A percentile compares a stretch with the other conserved stretches of the same genome.
Evolutionary conservation across 2,329 filamentous ascomycete genomes (phyloP).

Genomic region (Cercospora sp.): DNA sequence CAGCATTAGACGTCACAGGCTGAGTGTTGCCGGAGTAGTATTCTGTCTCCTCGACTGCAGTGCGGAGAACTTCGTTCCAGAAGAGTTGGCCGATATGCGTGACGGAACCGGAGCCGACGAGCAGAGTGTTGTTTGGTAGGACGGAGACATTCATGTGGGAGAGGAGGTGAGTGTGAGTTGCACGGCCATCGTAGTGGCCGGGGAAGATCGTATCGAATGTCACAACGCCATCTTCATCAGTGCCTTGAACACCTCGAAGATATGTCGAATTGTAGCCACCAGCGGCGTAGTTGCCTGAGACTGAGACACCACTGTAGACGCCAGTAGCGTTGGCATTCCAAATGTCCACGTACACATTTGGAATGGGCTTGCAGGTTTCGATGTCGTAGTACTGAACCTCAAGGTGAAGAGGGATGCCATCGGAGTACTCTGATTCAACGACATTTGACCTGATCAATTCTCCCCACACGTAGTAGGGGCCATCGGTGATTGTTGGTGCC

Average conservation of each 20-base stretch:
- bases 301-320: conserved; percentile 44
- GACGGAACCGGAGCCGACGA: conserved; percentile 50
- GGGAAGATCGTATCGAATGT: conserved; percentile 49
- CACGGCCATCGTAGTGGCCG: conserved; percentile 47
- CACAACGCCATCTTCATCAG: conserved; percentile 44
- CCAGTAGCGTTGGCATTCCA: conserved; percentile 52
- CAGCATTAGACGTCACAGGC: conserved; percentile 51
- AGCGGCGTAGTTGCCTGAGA: conserved; percentile 33
- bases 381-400: conserved; percentile 50
- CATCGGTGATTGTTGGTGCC: conserved; percentile 27
- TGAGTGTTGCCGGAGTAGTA: conserved; percentile 49
- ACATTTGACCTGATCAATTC: conserved; percentile 44
- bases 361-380: conserved; percentile 46
- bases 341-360: conserved; percentile 46
- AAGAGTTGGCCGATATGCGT: conserved; percentile 65
- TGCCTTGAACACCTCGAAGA: conserved; percentile 45
- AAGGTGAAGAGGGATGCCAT: conserved; percentile 44
- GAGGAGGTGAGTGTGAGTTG: conserved; percentile 46
- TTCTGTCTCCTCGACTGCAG: conserved; percentile 50
- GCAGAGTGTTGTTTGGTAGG: conserved; percentile 50
- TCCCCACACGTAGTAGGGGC: conserved; percentile 39
- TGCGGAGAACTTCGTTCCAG: conserved; percentile 61
- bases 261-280: conserved; percentile 42
- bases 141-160: conserved; percentile 41
- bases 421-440: conserved; percentile 44